phyloP scores from a whole-genome alignment of 257 asterid genomes.

The Salvia splendens region DNA sequence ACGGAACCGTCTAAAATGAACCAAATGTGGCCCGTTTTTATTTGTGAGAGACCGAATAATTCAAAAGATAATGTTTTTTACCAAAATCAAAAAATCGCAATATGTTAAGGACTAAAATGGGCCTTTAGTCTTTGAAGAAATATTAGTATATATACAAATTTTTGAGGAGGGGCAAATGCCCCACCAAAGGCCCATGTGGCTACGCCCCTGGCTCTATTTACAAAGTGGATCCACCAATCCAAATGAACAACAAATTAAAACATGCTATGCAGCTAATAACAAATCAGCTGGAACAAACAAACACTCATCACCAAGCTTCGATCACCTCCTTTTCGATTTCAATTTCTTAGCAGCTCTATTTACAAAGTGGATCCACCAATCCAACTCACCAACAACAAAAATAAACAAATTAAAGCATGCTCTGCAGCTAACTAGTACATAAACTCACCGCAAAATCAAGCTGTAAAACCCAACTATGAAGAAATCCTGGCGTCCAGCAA shows the following conservation, averaged over 20 bases:
- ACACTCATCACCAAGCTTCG: neutral
- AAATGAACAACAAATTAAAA: conserved; percentile 6
- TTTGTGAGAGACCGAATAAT: too few relatives aligned
- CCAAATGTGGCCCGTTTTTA: too few relatives aligned
- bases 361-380: conserved; percentile 6
- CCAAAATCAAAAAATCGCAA: too few relatives aligned
- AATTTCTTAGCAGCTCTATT: neutral
- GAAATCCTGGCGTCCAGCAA: conserved; percentile 17
- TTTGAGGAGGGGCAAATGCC: too few relatives aligned
- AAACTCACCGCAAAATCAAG: conserved; percentile 32
- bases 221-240: conserved; percentile 1
- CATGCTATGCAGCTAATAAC: neutral
- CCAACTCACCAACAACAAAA: neutral
- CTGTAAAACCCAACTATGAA: conserved; percentile 6
- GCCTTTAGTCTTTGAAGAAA: too few relatives aligned
- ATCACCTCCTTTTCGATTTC: neutral
- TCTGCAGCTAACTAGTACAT: conserved; percentile 23
- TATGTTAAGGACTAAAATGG: too few relatives aligned
- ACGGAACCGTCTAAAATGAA: too few relatives aligned
- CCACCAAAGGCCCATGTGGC: too few relatives aligned
- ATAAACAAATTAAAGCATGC: neutral
- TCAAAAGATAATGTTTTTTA: too few relatives aligned
- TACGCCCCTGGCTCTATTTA: too few relatives aligned
- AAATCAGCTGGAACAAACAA: neutral
- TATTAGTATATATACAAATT: too few relatives aligned